These are phyloP conservation scores for Fomitopsis schrenkii DNA, from an alignment of 1,284 basidiomycete genomes.

Conservation along the genomic window DNA sequence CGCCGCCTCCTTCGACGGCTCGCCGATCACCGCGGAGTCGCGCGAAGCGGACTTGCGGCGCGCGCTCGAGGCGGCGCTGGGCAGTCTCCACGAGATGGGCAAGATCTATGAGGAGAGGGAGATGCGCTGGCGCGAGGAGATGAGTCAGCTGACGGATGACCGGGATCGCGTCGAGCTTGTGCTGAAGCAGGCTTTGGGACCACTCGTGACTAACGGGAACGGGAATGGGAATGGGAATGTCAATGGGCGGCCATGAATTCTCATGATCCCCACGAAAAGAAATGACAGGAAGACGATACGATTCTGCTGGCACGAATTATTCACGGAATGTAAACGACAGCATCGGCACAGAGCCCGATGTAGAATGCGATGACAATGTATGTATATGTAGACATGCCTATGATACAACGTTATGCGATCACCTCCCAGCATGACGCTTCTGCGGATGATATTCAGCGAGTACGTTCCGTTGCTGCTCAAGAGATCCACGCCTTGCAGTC, in stretches of 20 bases:
- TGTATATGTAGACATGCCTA: background rate
- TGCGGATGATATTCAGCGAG: no score
- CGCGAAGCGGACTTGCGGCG: constrained; percentile 61
- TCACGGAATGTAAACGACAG: background rate
- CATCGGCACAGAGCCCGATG: background rate
- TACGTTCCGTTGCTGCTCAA: no score
- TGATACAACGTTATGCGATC: background rate
- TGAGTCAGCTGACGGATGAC: constrained; percentile 59
- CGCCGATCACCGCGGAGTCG: constrained; percentile 46
- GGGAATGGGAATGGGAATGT: background rate
- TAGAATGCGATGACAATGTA: background rate
- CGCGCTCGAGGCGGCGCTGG: constrained; percentile 59
- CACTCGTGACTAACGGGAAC: constrained; percentile 14
- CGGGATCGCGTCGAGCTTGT: constrained; percentile 62
- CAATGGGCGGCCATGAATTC: constrained; percentile 2
- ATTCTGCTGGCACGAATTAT: background rate
- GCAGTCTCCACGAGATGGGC: constrained; percentile 57
- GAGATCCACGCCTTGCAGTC: no score
- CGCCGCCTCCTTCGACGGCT: constrained; percentile 44
- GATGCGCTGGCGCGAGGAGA: constrained; percentile 65
- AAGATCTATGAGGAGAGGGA: constrained; percentile 65
- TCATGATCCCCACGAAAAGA: background rate
- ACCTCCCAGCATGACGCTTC: no score
- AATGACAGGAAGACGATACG: background rate
- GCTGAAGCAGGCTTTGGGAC: constrained; percentile 59